phyloP scores from a whole-genome alignment of 106 monocot genomes.

The Narthecium ossifragum region DNA sequence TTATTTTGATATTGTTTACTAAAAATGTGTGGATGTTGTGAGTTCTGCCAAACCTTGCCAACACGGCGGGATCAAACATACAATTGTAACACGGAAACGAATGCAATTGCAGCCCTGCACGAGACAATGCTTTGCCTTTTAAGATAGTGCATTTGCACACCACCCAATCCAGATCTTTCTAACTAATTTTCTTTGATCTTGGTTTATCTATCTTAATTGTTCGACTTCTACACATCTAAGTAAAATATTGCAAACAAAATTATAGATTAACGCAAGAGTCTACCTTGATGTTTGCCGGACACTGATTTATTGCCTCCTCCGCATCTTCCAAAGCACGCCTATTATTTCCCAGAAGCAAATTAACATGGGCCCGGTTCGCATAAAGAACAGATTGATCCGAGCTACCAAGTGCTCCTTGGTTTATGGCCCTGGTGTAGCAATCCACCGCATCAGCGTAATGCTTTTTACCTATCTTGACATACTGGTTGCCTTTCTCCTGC shows the following conservation, averaged over 20 bases:
- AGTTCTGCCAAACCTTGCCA: no score
- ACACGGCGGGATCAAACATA: no score
- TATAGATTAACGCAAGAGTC: not conserved
- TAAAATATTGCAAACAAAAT: not conserved
- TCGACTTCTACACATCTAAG: no score
- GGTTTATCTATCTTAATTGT: no score
- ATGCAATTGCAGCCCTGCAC: no score
- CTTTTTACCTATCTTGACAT: conserved; percentile 83
- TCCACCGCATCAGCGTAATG: conserved; percentile 71
- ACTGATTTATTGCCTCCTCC: conserved; percentile 62
- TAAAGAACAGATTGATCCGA: conserved; percentile 58
- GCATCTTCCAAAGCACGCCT: conserved; percentile 70
- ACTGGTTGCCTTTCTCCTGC: conserved; percentile 84
- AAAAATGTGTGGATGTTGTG: no score
- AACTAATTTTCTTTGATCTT: no score
- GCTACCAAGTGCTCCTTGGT: conserved; percentile 61
- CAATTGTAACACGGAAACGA: no score
- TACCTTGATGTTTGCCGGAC: conserved; percentile 64
- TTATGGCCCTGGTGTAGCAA: conserved; percentile 86
- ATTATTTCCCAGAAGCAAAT: conserved; percentile 78
- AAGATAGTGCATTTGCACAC: no score
- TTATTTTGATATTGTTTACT: no score
- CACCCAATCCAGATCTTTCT: no score
- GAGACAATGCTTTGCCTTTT: no score
- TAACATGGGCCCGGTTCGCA: conserved; percentile 85